A percentile compares a stretch with the other conserved stretches of the same genome.
Conservation (phyloP, 495 filamentous ascomycete genomes). For the Pseudevernia furfuracea region DNA sequence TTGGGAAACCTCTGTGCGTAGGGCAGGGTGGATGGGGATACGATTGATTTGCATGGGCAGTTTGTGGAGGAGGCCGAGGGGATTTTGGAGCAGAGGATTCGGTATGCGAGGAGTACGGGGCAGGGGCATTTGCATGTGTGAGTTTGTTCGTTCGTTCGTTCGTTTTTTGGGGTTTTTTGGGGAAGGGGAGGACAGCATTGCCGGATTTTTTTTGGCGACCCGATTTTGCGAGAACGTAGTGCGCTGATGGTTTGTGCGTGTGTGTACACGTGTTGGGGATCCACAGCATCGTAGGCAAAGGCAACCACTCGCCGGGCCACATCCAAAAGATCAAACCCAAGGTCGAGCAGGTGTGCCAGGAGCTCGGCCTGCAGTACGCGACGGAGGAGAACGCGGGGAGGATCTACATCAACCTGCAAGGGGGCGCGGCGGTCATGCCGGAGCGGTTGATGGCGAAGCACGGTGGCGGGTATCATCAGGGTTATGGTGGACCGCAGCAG, state of each 20-base stretch:
- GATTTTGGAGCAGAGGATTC: constrained; percentile 75
- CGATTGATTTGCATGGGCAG: constrained; percentile 89
- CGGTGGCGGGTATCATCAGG: constrained; percentile 34
- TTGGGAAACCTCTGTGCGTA: no score
- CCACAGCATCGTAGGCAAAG: constrained; percentile 78
- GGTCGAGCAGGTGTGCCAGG: constrained; percentile 75
- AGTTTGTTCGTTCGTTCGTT: no score
- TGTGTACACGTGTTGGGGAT: not conserved
- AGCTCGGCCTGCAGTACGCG: constrained; percentile 70
- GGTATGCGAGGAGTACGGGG: constrained; percentile 58
- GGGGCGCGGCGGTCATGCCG: constrained; percentile 51
- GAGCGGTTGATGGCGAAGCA: constrained; percentile 35
- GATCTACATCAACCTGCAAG: constrained; percentile 65
- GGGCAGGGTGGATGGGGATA: constrained; percentile 65
- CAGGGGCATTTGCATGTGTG: constrained; percentile 72
- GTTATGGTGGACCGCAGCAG: constrained; percentile 24
- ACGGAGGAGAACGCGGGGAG: constrained; percentile 83
- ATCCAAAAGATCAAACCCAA: constrained; percentile 87
- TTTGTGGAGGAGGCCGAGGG: constrained; percentile 91
- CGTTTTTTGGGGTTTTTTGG: not conserved
- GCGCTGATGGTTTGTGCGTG: no score
- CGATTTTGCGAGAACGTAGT: no score
- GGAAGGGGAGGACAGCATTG: not conserved
- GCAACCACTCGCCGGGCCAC: constrained; percentile 72
- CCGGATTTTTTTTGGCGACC: no score